Base-by-base conservation (phyloP, 257 asterid species). In the Nemophila menziesii region DNA sequence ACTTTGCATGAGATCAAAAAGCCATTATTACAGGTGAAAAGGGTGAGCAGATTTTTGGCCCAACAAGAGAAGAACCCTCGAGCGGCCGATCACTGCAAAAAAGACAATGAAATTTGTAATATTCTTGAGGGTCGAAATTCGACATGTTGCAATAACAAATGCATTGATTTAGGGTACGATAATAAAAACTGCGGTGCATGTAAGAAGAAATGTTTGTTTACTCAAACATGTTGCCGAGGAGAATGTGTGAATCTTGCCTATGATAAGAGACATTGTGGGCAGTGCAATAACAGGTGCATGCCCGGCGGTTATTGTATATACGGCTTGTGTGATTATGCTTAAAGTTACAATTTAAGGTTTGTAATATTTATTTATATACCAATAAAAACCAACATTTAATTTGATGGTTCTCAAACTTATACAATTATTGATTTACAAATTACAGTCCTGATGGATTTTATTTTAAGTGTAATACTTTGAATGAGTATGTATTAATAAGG, bases 71-170 rank as follows among this genome's bases (percentile, higher is more conserved):
- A 22, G 57, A 57, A 57, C 18, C 65, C 63, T 0, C 50, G 63
- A 9, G 64, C 52, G 0, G 51, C 67, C 2, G 64, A 65, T 38
- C 64, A 71, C n/a, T 66, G 73, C 52, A 11, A 33, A 15, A 52
- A 58, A 11, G 63, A 65, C 34, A 20, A 65, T 1, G 64, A 55
- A 16, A 27, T 65, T 0, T 73, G 80, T 46, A 14, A n/a, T 34
- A 8, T 43, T 1, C 16, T 52, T 12, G 60, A 39, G 36, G 72
- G 67, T 12, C 14, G 42, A 21, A 64, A 55, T 22, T 27, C 64
- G 4, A 73, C 71, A 3, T 68, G 80, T 14, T 73, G 80, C 58
- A 61, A 65, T 39, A 62, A 62, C 47, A 73, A 65, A 48, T 73
- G 80, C 22, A 20, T 58, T 22, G 71, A 73, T 19, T 33, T 66